Base-by-base conservation (phyloP, 306 rosid genomes). In the Vachellia collinsii region DNA sequence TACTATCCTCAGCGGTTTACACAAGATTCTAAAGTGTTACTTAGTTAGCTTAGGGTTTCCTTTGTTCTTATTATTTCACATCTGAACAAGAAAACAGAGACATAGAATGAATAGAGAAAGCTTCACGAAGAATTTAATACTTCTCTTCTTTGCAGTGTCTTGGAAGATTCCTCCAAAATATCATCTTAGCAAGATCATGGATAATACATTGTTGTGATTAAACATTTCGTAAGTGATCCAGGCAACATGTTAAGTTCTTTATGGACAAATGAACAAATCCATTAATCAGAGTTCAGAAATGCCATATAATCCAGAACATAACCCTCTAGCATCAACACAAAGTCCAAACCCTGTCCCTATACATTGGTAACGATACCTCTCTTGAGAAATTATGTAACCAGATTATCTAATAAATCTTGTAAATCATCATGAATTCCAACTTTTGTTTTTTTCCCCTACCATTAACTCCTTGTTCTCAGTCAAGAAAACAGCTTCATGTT, bases 401-500 rank as follows among this genome's bases (percentile, higher is more conserved):
- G 1, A 29, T 44, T 16, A 37, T 76, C 12, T 12, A 59, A 59
- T 43, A 41, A 59, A 76, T 47, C 43, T 38, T 38, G 58, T 41
- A 37, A 20, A 70, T 69, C 65, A 46, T 51, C 75, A 78, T 22
- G 4, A 56, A 42, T 38, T 44, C 23, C 42, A 53, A 43, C 50
- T 29, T 51, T 16, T 22, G 20, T 13, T 37, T 42, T 3, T 47
- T 72, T 43, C 11, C 51, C 11, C 51, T 41, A 20, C 50, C 70
- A 77, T 41, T 39, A 68, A 62, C 47, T 58, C 46, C 48, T 72
- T 25, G 14, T 65, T 83, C n/a, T 66, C 22, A 9, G 64, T 59
- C 37, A 4, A 22, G 3, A 58, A 23, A 59, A 25, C 4, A 59
- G 23, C 23, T 10, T 1, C 37, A 7, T 1, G 20, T 69, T 14